Conservation (phyloP, 2,329 filamentous ascomycete species). For the Aspergillus neoniger region DNA sequence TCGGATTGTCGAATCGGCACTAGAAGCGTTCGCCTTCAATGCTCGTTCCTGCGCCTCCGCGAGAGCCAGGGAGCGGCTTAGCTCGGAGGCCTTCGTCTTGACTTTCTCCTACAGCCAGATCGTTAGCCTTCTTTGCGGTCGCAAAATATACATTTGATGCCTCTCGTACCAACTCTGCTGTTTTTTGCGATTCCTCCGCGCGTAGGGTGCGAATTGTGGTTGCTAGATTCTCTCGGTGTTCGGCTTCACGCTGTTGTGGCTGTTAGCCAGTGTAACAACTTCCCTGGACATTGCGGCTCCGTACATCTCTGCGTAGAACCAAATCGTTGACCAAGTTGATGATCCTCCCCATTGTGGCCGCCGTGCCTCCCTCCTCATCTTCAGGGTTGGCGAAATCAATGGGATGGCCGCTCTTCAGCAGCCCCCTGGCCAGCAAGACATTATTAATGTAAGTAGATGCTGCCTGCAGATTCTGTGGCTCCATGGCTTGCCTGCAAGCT, state of each 20-base stretch:
- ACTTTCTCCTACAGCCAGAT: conserved; percentile 50
- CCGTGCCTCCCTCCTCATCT: conserved; percentile 59
- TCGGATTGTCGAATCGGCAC: conserved; percentile 71
- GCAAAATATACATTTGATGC: no score
- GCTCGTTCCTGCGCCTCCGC: conserved; percentile 71
- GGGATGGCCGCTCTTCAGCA: conserved; percentile 58
- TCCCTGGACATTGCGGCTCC: conserved; percentile 33
- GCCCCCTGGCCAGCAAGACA: conserved; percentile 62
- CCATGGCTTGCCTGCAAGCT: conserved; percentile 43
- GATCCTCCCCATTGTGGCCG: conserved; percentile 76
- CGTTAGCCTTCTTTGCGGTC: conserved; percentile 13
- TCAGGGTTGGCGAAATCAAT: conserved; percentile 80
- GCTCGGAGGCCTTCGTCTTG: conserved; percentile 57
- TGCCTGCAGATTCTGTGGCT: conserved; percentile 56
- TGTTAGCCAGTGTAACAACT: not conserved
- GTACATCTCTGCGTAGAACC: conserved; percentile 83
- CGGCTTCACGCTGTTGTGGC: conserved; percentile 72
- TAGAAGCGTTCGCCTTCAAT: conserved; percentile 68
- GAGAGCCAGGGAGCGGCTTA: conserved; percentile 58
- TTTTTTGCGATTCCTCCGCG: conserved; percentile 72
- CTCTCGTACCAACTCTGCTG: conserved; percentile 63
- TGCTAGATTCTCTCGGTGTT: conserved; percentile 81
- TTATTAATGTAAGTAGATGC: conserved; percentile 68
- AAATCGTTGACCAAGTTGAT: conserved; percentile 95
- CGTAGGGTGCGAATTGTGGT: conserved; percentile 75